phyloP scores from a whole-genome alignment of 1,284 basidiomycete species.

The Ustilago hordei region DNA sequence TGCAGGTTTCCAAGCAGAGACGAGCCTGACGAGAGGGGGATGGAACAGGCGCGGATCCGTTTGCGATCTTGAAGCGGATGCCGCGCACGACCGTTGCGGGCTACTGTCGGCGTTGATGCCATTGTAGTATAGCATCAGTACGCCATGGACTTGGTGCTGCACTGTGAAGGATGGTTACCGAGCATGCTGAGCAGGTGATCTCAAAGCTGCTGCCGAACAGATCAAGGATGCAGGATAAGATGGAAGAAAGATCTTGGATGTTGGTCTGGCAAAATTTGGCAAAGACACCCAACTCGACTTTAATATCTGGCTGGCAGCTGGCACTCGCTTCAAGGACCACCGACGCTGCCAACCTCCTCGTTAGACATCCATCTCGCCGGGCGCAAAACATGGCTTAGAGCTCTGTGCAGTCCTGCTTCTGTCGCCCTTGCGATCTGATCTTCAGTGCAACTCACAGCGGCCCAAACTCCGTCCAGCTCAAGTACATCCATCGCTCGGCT shows the following conservation, averaged over 20 bases:
- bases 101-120: not conserved
- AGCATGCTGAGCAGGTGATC: not conserved
- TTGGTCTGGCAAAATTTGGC: constrained; percentile 13
- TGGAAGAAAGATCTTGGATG: constrained; percentile 15
- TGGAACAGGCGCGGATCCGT: constrained; percentile 30
- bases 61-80: not conserved
- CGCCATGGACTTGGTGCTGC: not conserved
- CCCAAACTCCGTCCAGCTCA: not conserved
- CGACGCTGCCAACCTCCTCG: not conserved
- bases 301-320: not conserved
- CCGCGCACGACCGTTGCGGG: not conserved
- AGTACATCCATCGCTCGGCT: not conserved
- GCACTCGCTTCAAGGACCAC: constrained; percentile 15
- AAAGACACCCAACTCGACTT: constrained; percentile 24
- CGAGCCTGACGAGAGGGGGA: constrained; percentile 27
- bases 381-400: not conserved
- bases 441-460: not conserved
- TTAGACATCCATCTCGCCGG: not conserved
- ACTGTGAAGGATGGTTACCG: not conserved
- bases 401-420: not conserved
- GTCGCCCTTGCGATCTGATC: not conserved
- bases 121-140: not conserved
- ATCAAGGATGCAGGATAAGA: not conserved
- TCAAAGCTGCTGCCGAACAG: not conserved
- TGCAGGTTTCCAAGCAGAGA: constrained; percentile 29